A percentile compares a stretch with the other conserved stretches of the same genome.
phyloP scores from a whole-genome alignment of 2,329 filamentous ascomycete species.

The Penicillium griseofulvum region DNA sequence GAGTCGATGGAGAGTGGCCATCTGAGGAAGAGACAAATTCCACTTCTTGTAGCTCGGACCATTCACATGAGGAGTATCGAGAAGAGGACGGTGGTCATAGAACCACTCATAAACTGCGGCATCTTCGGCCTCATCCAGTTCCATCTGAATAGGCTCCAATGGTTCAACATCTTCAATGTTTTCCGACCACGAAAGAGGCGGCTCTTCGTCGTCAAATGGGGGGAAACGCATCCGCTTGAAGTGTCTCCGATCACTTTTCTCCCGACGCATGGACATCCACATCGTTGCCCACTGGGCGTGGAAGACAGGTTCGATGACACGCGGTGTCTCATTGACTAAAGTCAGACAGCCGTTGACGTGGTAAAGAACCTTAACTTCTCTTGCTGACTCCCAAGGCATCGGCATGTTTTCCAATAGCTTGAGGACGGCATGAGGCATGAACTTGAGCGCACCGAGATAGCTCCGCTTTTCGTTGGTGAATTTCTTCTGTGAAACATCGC shows the following conservation, averaged over 20 bases:
- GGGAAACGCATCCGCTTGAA: constrained; percentile 99
- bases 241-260: constrained; percentile 91
- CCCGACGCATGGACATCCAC: constrained; percentile 98
- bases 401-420: constrained; percentile 99
- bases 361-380: constrained; percentile 96
- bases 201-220: constrained; percentile 97
- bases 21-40: constrained; percentile 90
- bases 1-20: constrained; percentile 90
- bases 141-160: constrained; percentile 96
- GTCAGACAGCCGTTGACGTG: constrained; percentile 98
- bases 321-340: constrained; percentile 90
- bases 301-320: constrained; percentile 96
- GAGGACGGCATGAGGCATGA: constrained; percentile 97
- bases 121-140: constrained; percentile 92
- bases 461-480: constrained; percentile 98
- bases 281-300: constrained; percentile 99
- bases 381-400: constrained; percentile 97
- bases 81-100: constrained; percentile 86
- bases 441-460: constrained; percentile 95
- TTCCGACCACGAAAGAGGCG: constrained; percentile 94
- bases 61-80: constrained; percentile 91
- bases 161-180: constrained; percentile 99
- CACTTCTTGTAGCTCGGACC: constrained; percentile 95
- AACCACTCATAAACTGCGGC: constrained; percentile 93
- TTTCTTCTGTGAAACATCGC: constrained; percentile 98